Percentiles rank a stretch among this genome's conserved stretches.
These are phyloP conservation scores for Plasmodium knowlesi DNA, from an alignment of 169 alveolate species.

Conservation along the genomic window DNA sequence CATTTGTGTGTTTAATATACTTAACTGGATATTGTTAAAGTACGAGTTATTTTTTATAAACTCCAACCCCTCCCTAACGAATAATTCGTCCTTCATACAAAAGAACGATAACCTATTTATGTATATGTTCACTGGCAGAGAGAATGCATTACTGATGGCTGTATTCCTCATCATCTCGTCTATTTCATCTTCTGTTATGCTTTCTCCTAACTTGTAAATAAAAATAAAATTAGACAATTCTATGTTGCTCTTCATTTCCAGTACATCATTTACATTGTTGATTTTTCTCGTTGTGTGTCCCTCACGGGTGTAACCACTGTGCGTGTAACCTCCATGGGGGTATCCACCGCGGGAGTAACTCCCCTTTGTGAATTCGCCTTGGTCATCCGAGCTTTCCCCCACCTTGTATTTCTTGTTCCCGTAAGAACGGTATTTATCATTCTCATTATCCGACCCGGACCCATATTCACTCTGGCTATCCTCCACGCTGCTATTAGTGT, in stretches of 20 bases:
- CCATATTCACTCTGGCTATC: constrained; percentile 40
- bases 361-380: not conserved
- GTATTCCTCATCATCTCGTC: constrained; percentile 80
- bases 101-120: constrained; percentile 63
- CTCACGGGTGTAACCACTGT: not conserved
- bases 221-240: constrained; percentile 57
- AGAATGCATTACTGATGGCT: constrained; percentile 80
- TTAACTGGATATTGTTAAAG: constrained; percentile 49
- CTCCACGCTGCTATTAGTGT: not conserved
- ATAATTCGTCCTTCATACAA: constrained; percentile 46
- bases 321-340: not conserved
- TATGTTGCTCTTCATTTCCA: constrained; percentile 51
- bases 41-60: constrained; percentile 69
- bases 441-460: constrained; percentile 1
- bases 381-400: not conserved
- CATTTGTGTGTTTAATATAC: not conserved
- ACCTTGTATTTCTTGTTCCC: constrained; percentile 2
- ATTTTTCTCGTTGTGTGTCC: not conserved
- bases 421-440: constrained; percentile 1
- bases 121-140: constrained; percentile 77
- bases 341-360: not conserved
- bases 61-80: constrained; percentile 50
- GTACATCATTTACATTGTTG: constrained; percentile 1
- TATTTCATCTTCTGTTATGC: constrained; percentile 80
- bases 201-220: constrained; percentile 35